Evolutionary conservation across 305 asterid species (phyloP).

Genomic region (Plantago coronopus): DNA sequence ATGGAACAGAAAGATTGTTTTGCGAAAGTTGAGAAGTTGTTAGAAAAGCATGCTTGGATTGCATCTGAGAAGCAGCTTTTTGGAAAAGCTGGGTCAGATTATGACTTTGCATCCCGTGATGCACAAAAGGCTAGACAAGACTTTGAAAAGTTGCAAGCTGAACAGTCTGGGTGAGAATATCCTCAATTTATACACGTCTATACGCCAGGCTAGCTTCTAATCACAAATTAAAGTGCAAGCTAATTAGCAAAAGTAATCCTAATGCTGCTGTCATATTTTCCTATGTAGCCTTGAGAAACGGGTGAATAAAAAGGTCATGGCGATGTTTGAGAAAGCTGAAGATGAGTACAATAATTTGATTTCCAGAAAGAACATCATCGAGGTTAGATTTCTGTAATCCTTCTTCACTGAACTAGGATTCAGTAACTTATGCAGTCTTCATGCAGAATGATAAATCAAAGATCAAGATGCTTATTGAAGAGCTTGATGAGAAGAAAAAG

Average conservation of each 20-base stretch:
- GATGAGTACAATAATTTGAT: constrained; percentile 91
- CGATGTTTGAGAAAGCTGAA: constrained; percentile 99
- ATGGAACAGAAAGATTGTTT: constrained; percentile 84
- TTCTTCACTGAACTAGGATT: constrained; percentile 13
- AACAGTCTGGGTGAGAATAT: constrained; percentile 77
- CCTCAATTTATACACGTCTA: constrained; percentile 15
- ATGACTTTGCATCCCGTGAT: constrained; percentile 79
- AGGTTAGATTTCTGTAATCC: constrained; percentile 47
- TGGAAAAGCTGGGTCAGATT: constrained; percentile 87
- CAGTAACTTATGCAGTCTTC: constrained; percentile 28
- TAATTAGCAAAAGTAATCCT: constrained; percentile 8
- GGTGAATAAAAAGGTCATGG: constrained; percentile 94
- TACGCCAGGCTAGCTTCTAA: background rate
- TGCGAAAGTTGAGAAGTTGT: constrained; percentile 69
- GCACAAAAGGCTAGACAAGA: constrained; percentile 64
- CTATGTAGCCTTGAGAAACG: constrained; percentile 84
- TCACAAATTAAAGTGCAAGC: constrained; percentile 6
- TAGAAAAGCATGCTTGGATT: constrained; percentile 93
- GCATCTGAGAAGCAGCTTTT: constrained; percentile 92
- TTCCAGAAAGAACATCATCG: constrained; percentile 88
- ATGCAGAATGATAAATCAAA: constrained; percentile 90
- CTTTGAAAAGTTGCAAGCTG: constrained; percentile 74
- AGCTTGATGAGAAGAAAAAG: constrained; percentile 98
- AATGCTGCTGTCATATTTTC: constrained; percentile 14
- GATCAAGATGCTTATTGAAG: constrained; percentile 90